Evolutionary conservation across 1,284 basidiomycete genomes (phyloP), one percentile per base, ranked within the genome.

Genomic region (Naganishia albida): DNA sequence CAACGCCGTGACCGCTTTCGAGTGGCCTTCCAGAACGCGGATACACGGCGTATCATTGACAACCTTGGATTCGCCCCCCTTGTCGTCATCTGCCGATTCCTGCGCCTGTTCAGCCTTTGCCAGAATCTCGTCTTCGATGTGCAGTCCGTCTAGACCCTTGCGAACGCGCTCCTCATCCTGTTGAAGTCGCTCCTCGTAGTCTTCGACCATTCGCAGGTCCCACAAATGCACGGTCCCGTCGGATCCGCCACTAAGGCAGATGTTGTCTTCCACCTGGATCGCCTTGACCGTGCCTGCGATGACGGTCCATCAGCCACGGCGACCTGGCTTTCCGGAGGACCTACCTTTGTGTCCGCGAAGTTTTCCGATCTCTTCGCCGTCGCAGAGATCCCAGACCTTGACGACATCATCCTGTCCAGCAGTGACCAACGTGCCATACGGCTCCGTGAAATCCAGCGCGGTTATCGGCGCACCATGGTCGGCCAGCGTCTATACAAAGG

Each of bases 401-500:
- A 90, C 81, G 25, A 79, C 72, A 63, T 82, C 80, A 70, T 85
- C 83, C 49, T 80, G 86, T 0, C 90, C 88, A 0, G 92, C 88
- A 52, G 87, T 91, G 57, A 99, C 92, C 34, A 97, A 85, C 13
- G 88, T 90, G 40, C 93, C 95, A 73, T 99, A 99, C 12, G 95
- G 95, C 75, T 97, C 93, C 20, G 92, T 93, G 75, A 98, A 93
- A 80, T 99, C 95, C 42, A 99, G 85, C 1, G 92, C 88, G 0
- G 88, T 88, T 73, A 99, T 87, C 1, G 93, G 89, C 0, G 86
- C 86, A 0, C 85, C 81, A 74, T 98, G 93, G 40, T 85, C 86
- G 39, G 87, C 83, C 40, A 98, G 82, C 3, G 91, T 91, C 90
- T 93, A 71, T 0, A 8, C 51, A 10, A 20, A 1, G 2, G 20